A percentile compares a stretch with the other conserved stretches of the same genome.
Conservation (phyloP, 73 alveolate genomes). For the Symbiodinium natans region DNA sequence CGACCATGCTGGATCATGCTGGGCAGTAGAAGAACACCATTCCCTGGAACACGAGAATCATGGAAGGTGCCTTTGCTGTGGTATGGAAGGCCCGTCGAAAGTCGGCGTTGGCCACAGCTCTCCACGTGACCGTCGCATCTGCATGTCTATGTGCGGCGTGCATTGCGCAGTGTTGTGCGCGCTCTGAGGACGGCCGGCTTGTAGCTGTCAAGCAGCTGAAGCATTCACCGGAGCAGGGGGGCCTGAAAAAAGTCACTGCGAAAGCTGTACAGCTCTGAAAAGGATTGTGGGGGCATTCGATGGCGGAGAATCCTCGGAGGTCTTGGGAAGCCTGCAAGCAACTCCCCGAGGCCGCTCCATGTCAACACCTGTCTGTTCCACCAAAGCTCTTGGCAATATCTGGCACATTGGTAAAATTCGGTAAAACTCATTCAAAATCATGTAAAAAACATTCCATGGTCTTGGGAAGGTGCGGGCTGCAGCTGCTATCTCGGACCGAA, state of each 20-base stretch:
- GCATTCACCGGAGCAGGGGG: slow-evolving; percentile 54
- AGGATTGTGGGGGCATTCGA: neutral
- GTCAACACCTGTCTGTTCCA: too few species aligned
- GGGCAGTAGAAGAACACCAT: too few species aligned
- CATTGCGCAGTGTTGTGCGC: too few species aligned
- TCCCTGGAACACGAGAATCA: too few species aligned
- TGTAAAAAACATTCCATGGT: too few species aligned
- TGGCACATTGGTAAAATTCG: too few species aligned
- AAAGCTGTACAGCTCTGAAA: too few species aligned
- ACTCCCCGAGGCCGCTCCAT: slow-evolving; percentile 40
- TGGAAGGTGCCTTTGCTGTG: slow-evolving; percentile 75
- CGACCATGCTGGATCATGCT: too few species aligned
- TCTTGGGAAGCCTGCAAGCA: slow-evolving; percentile 93
- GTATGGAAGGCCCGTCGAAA: slow-evolving; percentile 88
- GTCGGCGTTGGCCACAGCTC: slow-evolving; percentile 12
- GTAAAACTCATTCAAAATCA: too few species aligned
- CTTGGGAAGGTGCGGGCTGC: slow-evolving; percentile 61
- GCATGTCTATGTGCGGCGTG: neutral
- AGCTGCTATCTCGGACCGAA: slow-evolving; percentile 58
- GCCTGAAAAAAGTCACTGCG: neutral
- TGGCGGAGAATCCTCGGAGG: neutral
- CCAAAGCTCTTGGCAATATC: too few species aligned
- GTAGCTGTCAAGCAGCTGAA: slow-evolving; percentile 78
- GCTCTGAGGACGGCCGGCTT: slow-evolving; percentile 72
- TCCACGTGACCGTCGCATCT: neutral